Percentiles rank a stretch among this genome's conserved stretches.
phyloP scores from a whole-genome alignment of 2,329 filamentous ascomycete genomes.

The Ophiostoma australiae region DNA sequence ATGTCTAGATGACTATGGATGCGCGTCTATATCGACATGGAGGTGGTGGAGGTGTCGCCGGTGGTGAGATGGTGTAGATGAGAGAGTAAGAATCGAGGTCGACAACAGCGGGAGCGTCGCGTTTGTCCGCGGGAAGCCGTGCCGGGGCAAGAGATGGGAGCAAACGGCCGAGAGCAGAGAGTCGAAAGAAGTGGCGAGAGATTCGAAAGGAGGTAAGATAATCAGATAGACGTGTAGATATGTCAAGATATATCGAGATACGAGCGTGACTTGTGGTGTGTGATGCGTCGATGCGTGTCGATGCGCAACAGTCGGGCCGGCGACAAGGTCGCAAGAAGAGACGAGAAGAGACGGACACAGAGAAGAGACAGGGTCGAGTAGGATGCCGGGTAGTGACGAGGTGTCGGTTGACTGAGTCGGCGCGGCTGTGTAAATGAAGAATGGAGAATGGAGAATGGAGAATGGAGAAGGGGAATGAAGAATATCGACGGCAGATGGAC shows the following conservation, averaged over 20 bases:
- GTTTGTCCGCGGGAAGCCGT: not conserved
- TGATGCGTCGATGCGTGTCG: not conserved
- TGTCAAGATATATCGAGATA: not conserved
- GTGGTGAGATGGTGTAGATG: not conserved
- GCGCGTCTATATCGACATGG: conserved; percentile 13
- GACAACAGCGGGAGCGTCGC: not conserved
- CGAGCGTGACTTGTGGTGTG: too few species aligned
- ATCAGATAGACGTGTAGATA: not conserved
- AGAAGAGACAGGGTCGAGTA: not conserved
- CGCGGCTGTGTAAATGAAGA: too few species aligned
- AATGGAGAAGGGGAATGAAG: too few species aligned
- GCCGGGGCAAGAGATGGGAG: not conserved
- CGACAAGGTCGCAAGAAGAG: not conserved
- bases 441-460: too few species aligned
- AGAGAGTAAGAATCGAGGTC: not conserved
- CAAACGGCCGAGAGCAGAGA: not conserved
- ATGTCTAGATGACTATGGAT: not conserved
- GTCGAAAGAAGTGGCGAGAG: not conserved
- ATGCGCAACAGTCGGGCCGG: conserved; percentile 3
- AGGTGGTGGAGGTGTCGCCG: not conserved
- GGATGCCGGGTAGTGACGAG: not conserved
- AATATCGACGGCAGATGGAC: too few species aligned
- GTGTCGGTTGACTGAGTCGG: not conserved
- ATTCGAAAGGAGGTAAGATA: not conserved
- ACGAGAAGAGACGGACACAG: not conserved